Evolutionary conservation across 225 moss, liverwort and hornwort genomes (phyloP).

Genomic region (Ulota crispa): DNA sequence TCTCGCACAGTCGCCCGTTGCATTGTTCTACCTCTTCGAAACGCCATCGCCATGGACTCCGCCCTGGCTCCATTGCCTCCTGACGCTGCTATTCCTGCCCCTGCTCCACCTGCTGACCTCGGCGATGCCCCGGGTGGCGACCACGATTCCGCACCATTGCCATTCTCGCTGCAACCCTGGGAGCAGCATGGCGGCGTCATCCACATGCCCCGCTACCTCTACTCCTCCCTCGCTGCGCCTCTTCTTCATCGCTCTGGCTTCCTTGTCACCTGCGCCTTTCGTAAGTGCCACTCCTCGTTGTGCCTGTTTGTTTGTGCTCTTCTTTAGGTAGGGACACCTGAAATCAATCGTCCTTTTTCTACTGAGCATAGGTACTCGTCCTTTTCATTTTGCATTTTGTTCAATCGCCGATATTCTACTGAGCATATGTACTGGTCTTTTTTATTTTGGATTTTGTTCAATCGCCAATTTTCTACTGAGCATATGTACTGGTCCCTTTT

Average conservation of each 20-base stretch:
- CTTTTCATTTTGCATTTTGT: too few relatives aligned
- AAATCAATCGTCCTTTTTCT: neutral
- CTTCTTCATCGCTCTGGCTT: constrained; percentile 62
- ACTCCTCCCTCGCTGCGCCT: constrained; percentile 57
- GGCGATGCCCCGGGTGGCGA: neutral
- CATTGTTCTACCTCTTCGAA: neutral
- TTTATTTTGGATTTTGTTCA: too few relatives aligned
- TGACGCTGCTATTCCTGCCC: neutral
- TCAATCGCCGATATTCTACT: neutral
- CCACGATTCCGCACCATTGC: neutral
- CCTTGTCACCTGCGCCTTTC: constrained; percentile 81
- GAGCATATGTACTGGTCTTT: too few relatives aligned
- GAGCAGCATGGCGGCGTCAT: constrained; percentile 89
- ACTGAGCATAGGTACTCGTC: too few relatives aligned
- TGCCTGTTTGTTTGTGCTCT: neutral
- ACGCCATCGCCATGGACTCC: constrained; percentile 12
- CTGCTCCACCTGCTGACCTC: neutral
- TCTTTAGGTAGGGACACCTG: neutral
- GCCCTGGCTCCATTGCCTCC: neutral
- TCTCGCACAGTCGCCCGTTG: neutral
- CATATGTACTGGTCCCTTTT: too few relatives aligned
- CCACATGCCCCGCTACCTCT: constrained; percentile 81
- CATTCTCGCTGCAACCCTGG: constrained; percentile 52
- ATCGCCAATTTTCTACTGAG: neutral
- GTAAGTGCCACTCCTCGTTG: constrained; percentile 45